Conservation (phyloP, 306 rosid species). For the Dryas drummondii region DNA sequence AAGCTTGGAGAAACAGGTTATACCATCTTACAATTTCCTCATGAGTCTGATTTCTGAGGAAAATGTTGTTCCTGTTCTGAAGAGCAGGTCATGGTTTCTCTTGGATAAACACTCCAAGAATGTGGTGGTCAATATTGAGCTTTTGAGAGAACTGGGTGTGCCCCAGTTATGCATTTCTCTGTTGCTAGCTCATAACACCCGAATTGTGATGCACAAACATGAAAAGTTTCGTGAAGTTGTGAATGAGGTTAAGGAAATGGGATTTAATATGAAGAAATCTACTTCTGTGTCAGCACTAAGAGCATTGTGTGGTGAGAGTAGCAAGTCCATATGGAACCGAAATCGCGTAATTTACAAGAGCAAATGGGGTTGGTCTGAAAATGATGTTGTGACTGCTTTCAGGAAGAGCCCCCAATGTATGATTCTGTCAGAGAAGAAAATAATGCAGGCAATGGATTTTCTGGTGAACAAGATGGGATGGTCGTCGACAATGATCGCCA, state of each 20-base stretch:
- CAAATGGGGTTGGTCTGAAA: slow-evolving; percentile 63
- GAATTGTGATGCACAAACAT: neutral
- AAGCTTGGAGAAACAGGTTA: slow-evolving; percentile 37
- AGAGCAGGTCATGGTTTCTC: neutral
- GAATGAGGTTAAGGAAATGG: slow-evolving; percentile 38
- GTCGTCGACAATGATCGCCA: slow-evolving; percentile 19
- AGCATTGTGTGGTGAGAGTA: slow-evolving; percentile 19
- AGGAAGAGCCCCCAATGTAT: slow-evolving; percentile 38
- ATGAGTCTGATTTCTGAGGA: slow-evolving; percentile 29
- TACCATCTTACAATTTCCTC: slow-evolving; percentile 30
- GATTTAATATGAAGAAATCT: slow-evolving; percentile 28
- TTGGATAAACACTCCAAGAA: neutral
- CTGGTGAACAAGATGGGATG: slow-evolving; percentile 38
- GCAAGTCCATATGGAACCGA: slow-evolving; percentile 36
- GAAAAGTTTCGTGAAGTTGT: slow-evolving; percentile 2
- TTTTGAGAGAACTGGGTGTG: slow-evolving; percentile 35
- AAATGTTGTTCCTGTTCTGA: slow-evolving; percentile 2
- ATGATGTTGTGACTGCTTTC: slow-evolving; percentile 34
- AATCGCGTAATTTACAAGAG: slow-evolving; percentile 36
- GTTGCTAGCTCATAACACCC: slow-evolving; percentile 20
- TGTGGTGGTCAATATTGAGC: slow-evolving; percentile 23
- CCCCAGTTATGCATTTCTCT: slow-evolving; percentile 18
- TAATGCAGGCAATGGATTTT: slow-evolving; percentile 36
- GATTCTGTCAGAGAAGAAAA: slow-evolving; percentile 33
- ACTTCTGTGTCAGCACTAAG: slow-evolving; percentile 31